Evolutionary conservation across 148 eudicot genomes (phyloP).

Genomic region (Silene latifolia): DNA sequence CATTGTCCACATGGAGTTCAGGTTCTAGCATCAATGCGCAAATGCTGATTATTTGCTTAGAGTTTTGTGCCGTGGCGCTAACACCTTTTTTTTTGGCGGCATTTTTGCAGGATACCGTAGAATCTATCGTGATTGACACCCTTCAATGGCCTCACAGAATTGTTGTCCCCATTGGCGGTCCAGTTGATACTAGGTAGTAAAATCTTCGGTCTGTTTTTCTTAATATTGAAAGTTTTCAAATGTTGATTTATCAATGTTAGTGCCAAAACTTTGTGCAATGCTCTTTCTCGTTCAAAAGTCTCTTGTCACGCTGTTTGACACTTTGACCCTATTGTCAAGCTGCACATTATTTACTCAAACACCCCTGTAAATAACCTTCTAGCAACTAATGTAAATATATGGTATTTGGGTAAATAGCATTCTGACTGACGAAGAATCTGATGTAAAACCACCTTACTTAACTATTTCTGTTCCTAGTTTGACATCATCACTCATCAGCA

Average conservation of each 20-base stretch:
- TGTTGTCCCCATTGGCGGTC: conserved; percentile 97
- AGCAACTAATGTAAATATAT: neutral
- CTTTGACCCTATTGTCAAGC: neutral
- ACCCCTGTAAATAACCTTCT: neutral
- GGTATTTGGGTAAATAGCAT: neutral
- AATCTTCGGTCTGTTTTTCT: neutral
- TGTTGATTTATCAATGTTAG: neutral
- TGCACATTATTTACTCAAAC: neutral
- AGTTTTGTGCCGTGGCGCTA: neutral
- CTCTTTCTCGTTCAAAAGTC: neutral
- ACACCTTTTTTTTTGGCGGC: conserved; percentile 11
- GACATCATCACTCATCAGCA: neutral
- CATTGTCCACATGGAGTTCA: neutral
- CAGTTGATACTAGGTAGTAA: conserved; percentile 64
- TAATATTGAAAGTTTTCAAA: neutral
- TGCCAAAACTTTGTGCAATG: neutral
- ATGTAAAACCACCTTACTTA: neutral
- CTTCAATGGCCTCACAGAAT: conserved; percentile 98
- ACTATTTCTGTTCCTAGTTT: neutral
- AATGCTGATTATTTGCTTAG: neutral
- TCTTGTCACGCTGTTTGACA: neutral
- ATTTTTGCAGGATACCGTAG: conserved; percentile 65
- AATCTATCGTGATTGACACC: conserved; percentile 76
- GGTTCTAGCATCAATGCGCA: neutral
- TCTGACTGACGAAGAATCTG: neutral